These are phyloP conservation scores for Xylaria sp. DNA, from an alignment of 2,329 filamentous ascomycete genomes.

Conservation along the genomic window DNA sequence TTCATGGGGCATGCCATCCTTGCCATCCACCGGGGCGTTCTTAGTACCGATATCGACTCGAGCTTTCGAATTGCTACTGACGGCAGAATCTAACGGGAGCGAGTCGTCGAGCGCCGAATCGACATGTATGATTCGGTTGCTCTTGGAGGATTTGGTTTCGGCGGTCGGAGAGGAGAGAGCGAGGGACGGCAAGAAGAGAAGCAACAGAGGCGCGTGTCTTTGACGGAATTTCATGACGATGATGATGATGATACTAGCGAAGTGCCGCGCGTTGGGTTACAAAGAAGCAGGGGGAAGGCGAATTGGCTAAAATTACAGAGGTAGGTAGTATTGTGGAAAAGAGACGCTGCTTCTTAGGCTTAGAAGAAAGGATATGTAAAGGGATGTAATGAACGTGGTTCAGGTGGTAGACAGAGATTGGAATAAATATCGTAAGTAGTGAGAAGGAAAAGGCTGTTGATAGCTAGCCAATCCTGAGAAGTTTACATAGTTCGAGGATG, in stretches of 20 bases:
- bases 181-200: slow-evolving; percentile 48
- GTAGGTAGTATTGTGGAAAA: slow-evolving; percentile 1
- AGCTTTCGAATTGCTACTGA: slow-evolving; percentile 53
- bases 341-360: neutral
- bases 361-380: slow-evolving; percentile 14
- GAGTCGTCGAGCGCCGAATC: slow-evolving; percentile 36
- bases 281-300: slow-evolving; percentile 7
- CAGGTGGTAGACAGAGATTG: neutral
- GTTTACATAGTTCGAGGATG: neutral
- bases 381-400: slow-evolving; percentile 26
- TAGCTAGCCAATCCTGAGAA: neutral
- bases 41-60: slow-evolving; percentile 64
- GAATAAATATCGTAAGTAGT: neutral
- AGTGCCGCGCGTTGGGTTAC: slow-evolving; percentile 7
- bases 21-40: slow-evolving; percentile 89
- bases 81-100: slow-evolving; percentile 45
- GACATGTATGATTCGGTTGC: slow-evolving; percentile 28
- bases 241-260: neutral
- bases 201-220: slow-evolving; percentile 45
- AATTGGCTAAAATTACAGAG: slow-evolving; percentile 20
- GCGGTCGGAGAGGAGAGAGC: slow-evolving; percentile 42
- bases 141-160: slow-evolving; percentile 38
- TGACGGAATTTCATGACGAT: slow-evolving; percentile 48
- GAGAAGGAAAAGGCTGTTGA: slow-evolving; percentile 22
- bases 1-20: slow-evolving; percentile 91